phyloP scores from a whole-genome alignment of 345 rosid genomes.

The Ceriops decandra region DNA sequence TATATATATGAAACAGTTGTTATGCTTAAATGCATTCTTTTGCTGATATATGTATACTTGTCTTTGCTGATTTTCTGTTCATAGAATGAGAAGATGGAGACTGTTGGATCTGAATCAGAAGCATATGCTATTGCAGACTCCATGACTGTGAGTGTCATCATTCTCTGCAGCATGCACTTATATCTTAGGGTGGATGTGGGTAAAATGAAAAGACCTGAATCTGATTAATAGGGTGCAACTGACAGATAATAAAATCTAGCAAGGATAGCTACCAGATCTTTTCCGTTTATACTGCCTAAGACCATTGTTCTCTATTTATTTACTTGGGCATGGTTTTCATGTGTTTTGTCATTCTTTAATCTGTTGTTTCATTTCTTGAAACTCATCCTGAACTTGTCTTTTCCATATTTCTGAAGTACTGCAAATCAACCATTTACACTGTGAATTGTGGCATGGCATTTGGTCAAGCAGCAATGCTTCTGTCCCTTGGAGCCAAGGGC shows the following conservation, averaged over 20 bases:
- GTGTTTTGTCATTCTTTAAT: background rate
- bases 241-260: background rate
- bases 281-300: background rate
- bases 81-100: slow-evolving; percentile 80
- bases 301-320: too few species aligned
- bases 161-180: background rate
- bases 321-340: too few species aligned
- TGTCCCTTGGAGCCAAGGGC: slow-evolving; percentile 77
- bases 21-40: slow-evolving; percentile 3
- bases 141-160: slow-evolving; percentile 59
- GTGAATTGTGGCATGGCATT: slow-evolving; percentile 82
- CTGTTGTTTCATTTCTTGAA: slow-evolving; percentile 7
- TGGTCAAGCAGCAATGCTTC: slow-evolving; percentile 97
- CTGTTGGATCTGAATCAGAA: slow-evolving; percentile 88
- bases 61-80: slow-evolving; percentile 8
- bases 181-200: too few species aligned
- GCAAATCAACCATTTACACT: slow-evolving; percentile 66
- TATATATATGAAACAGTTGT: background rate
- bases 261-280: background rate
- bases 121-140: slow-evolving; percentile 88
- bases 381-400: slow-evolving; percentile 9
- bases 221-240: background rate
- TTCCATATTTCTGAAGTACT: slow-evolving; percentile 40
- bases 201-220: too few species aligned
- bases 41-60: background rate